phyloP scores from a whole-genome alignment of 371 early-diverging fungal genomes.

The Syncephalastrum contaminatum region DNA sequence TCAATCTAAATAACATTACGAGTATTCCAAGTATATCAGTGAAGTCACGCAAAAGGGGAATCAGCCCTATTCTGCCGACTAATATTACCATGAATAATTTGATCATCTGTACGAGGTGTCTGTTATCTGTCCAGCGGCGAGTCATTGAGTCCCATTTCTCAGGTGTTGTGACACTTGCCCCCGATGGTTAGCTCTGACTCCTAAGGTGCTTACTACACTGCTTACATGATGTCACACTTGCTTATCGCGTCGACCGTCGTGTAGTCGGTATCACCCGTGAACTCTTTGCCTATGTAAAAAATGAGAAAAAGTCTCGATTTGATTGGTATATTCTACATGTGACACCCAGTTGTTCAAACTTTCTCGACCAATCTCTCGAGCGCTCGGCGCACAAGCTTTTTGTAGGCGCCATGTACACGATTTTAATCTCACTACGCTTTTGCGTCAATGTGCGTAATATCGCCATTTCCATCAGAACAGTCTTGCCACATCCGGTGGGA shows the following conservation, averaged over 20 bases:
- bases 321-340: conserved; percentile 35
- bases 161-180: conserved; percentile 65
- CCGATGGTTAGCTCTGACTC: no score
- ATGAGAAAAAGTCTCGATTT: conserved; percentile 1
- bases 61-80: no score
- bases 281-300: conserved; percentile 51
- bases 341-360: conserved; percentile 59
- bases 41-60: no score
- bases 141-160: conserved; percentile 83
- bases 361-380: conserved; percentile 60
- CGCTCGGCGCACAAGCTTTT: conserved; percentile 83
- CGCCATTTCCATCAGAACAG: conserved; percentile 71
- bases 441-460: conserved; percentile 54
- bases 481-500: conserved; percentile 90
- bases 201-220: conserved; percentile 2
- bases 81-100: conserved; percentile 44
- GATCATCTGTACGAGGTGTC: conserved; percentile 32
- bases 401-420: conserved; percentile 87
- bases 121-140: conserved; percentile 54
- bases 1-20: conserved; percentile 48
- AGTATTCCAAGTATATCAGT: not conserved
- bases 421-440: conserved; percentile 33
- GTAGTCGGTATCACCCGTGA: conserved; percentile 78
- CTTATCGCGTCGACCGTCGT: conserved; percentile 26
- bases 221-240: conserved; percentile 36